Conservation (phyloP, 345 rosid species). For the Sonneratia alba region DNA sequence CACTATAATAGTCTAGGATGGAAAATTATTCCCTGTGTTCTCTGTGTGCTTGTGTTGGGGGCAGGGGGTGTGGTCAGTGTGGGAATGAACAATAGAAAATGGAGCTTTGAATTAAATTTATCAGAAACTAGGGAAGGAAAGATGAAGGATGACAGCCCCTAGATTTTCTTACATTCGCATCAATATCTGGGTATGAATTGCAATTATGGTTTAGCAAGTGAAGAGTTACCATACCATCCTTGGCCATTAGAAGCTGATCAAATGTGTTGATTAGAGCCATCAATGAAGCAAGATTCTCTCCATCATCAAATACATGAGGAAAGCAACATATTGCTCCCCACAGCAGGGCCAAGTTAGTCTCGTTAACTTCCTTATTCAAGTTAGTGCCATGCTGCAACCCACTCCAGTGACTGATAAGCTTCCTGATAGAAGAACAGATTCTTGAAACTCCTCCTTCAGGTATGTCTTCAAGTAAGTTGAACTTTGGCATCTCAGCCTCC, state of each 20-base stretch:
- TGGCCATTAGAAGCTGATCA: slow-evolving; percentile 31
- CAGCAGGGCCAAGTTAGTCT: slow-evolving; percentile 40
- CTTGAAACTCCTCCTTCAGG: slow-evolving; percentile 29
- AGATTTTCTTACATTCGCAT: background rate
- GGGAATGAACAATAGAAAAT: background rate
- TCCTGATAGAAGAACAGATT: slow-evolving; percentile 35
- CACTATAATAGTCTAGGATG: background rate
- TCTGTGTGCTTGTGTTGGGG: too few species aligned
- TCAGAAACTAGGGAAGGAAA: background rate
- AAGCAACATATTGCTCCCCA: slow-evolving; percentile 70
- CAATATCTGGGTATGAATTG: background rate
- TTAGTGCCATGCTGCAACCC: slow-evolving; percentile 17
- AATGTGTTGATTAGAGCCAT: slow-evolving; percentile 45
- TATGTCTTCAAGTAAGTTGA: slow-evolving; percentile 24
- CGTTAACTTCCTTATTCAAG: slow-evolving; percentile 22
- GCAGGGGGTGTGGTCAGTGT: too few species aligned
- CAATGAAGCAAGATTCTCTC: slow-evolving; percentile 31
- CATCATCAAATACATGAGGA: slow-evolving; percentile 34
- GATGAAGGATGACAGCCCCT: background rate
- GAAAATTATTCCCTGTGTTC: too few species aligned
- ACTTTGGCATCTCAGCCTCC: slow-evolving; percentile 28
- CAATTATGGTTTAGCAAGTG: background rate
- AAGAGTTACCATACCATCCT: slow-evolving; percentile 30
- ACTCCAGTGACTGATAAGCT: slow-evolving; percentile 22
- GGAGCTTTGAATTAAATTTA: background rate